Percentiles rank a stretch among this genome's conserved stretches.
Evolutionary conservation across 75 land plant species (phyloP).

Genomic region (Pseudotsuga menziesii): DNA sequence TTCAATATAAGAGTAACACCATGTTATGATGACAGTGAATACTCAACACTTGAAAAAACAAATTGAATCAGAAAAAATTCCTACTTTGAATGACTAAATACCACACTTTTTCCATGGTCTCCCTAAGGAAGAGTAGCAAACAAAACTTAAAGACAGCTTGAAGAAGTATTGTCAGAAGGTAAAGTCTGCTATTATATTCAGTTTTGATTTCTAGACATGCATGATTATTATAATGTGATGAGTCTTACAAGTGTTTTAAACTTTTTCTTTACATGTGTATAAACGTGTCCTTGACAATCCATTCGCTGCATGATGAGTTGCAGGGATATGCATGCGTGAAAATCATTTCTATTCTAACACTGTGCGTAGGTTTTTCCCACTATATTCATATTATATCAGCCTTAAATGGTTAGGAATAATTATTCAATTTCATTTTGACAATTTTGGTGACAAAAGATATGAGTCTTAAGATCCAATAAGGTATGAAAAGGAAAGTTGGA

Average conservation of each 20-base stretch:
- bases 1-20: not conserved
- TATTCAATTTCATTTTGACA: slow-evolving; percentile 13
- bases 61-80: slow-evolving; percentile 84
- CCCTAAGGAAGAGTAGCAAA: slow-evolving; percentile 77
- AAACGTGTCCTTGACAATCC: slow-evolving; percentile 97
- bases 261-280: slow-evolving; percentile 58
- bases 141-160: slow-evolving; percentile 84
- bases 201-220: not conserved
- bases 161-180: slow-evolving; percentile 99
- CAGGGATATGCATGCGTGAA: slow-evolving; percentile 98
- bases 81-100: slow-evolving; percentile 36
- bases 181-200: not conserved
- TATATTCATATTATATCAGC: not conserved
- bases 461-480: slow-evolving; percentile 97
- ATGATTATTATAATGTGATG: not conserved
- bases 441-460: slow-evolving; percentile 96
- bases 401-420: not conserved
- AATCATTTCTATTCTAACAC: slow-evolving; percentile 97
- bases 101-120: slow-evolving; percentile 78
- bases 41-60: slow-evolving; percentile 90
- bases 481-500: slow-evolving; percentile 94
- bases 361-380: slow-evolving; percentile 72
- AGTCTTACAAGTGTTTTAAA: not conserved
- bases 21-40: slow-evolving; percentile 60
- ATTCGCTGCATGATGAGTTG: slow-evolving; percentile 78